Percentiles rank a stretch among this genome's conserved stretches.
phyloP scores from a whole-genome alignment of 352 stramenopile species.

The Phytophthora sansomeana region DNA sequence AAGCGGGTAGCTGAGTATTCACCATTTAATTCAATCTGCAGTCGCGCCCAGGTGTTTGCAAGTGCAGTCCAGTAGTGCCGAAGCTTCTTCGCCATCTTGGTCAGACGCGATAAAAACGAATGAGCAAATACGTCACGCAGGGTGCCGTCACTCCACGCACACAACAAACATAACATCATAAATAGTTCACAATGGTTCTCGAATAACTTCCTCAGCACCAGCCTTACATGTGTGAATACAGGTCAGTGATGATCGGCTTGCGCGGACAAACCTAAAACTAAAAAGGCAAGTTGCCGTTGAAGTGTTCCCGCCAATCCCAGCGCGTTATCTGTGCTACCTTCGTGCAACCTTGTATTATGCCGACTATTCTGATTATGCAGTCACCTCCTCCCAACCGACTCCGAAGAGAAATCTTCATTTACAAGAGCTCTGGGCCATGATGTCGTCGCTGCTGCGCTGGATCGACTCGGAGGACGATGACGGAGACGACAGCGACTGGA shows the following conservation, averaged over 20 bases:
- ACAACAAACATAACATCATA: too few species aligned
- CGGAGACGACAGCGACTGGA: conserved; percentile 39
- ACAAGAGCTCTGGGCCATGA: conserved; percentile 4
- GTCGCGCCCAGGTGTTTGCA: not conserved
- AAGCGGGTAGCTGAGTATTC: conserved; percentile 1
- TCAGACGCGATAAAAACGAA: too few species aligned
- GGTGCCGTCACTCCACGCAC: too few species aligned
- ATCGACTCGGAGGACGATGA: conserved; percentile 40
- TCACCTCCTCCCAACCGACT: not conserved
- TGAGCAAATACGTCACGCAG: too few species aligned
- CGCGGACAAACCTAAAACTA: not conserved
- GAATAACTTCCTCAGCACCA: too few species aligned
- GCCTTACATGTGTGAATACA: too few species aligned
- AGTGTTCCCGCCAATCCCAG: not conserved
- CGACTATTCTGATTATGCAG: conserved; percentile 30
- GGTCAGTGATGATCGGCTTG: too few species aligned
- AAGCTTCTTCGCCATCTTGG: too few species aligned
- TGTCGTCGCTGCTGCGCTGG: conserved; percentile 38
- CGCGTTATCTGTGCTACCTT: too few species aligned
- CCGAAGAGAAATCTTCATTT: conserved; percentile 10
- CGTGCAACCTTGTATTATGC: too few species aligned
- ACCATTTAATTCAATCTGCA: not conserved
- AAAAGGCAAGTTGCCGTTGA: not conserved
- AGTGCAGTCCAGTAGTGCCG: too few species aligned
- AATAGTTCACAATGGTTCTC: too few species aligned